Percentiles rank a stretch among this genome's conserved stretches.
Evolutionary conservation across 2,329 filamentous ascomycete genomes (phyloP).

Genomic region (Trichoderma koningiopsis): DNA sequence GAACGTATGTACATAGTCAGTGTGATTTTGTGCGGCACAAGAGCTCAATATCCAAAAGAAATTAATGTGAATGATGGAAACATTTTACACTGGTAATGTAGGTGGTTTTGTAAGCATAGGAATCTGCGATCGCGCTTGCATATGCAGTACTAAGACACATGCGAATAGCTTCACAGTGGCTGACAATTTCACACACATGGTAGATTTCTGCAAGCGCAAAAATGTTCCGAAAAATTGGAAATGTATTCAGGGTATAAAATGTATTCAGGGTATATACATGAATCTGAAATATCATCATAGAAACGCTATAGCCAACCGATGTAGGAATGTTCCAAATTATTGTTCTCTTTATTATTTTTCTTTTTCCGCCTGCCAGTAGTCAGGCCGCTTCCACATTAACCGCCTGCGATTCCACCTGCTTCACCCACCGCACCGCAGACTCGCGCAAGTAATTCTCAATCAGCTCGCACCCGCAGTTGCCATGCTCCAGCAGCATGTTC

Average conservation of each 20-base stretch:
- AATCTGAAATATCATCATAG: neutral
- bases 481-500: slow-evolving; percentile 26
- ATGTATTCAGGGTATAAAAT: neutral
- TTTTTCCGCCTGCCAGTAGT: neutral
- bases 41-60: neutral
- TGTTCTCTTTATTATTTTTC: neutral
- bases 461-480: slow-evolving; percentile 16
- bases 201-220: neutral
- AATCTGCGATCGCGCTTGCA: neutral
- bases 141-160: neutral
- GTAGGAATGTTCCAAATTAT: neutral
- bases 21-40: neutral
- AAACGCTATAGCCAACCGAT: neutral
- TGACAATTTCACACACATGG: neutral
- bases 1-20: accelerated
- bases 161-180: neutral
- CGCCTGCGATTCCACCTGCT: slow-evolving; percentile 15
- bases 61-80: neutral
- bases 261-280: neutral
- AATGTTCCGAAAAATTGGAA: neutral
- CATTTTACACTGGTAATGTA: neutral
- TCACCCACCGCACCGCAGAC: slow-evolving; percentile 22
- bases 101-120: neutral
- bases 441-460: slow-evolving; percentile 23
- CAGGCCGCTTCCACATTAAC: slow-evolving; percentile 22